phyloP scores from a whole-genome alignment of 2,329 filamentous ascomycete genomes.

The Fusarium sp. region DNA sequence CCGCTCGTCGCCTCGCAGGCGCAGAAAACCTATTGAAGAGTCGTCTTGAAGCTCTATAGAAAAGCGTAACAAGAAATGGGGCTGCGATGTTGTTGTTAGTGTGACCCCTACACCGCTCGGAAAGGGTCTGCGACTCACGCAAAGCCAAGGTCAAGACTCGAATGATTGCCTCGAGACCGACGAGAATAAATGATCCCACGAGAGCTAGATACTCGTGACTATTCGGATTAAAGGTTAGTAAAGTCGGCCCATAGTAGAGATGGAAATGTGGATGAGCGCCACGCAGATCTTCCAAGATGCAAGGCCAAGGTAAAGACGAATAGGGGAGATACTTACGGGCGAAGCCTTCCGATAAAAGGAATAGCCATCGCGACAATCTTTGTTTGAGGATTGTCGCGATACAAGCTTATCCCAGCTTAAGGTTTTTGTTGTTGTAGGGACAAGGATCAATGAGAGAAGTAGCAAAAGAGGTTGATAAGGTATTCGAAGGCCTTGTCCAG shows the following conservation, averaged over 20 bases:
- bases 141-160: conserved; percentile 88
- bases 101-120: conserved; percentile 15
- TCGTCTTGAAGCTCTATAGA: conserved; percentile 82
- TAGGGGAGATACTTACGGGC: conserved; percentile 54
- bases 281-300: not conserved
- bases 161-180: conserved; percentile 83
- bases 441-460: conserved; percentile 11
- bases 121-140: conserved; percentile 64
- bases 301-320: not conserved
- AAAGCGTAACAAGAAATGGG: conserved; percentile 80
- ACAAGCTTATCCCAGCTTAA: not conserved
- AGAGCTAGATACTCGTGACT: conserved; percentile 91
- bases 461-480: conserved; percentile 9
- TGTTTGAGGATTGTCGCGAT: conserved; percentile 1
- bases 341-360: conserved; percentile 63
- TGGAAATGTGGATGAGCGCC: conserved; percentile 7
- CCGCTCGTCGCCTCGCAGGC: conserved; percentile 72
- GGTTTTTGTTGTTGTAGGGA: conserved; percentile 8
- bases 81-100: conserved; percentile 59
- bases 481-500: not conserved
- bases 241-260: conserved; percentile 7
- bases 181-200: conserved; percentile 82
- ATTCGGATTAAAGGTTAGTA: conserved; percentile 26
- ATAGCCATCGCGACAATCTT: conserved; percentile 56
- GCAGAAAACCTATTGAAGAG: conserved; percentile 84